phyloP scores from a whole-genome alignment of 2,329 filamentous ascomycete species.

The Penicillium sp. region DNA sequence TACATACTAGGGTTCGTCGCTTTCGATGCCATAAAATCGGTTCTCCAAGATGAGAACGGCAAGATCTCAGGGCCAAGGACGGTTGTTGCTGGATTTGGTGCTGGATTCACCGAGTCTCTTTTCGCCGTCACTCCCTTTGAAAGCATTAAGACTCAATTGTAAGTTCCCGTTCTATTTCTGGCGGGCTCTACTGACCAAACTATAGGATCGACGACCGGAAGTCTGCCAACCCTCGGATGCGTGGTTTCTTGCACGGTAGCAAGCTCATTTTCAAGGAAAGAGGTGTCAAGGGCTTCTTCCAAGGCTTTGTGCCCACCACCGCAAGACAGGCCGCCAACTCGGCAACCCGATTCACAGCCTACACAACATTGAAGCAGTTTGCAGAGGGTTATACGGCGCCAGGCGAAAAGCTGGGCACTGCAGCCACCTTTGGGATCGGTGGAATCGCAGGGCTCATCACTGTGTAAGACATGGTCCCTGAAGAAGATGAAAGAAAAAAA shows the following conservation, averaged over 20 bases:
- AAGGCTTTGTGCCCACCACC: constrained; percentile 93
- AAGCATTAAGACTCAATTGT: constrained; percentile 96
- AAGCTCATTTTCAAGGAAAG: constrained; percentile 84
- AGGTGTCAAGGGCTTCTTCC: constrained; percentile 89
- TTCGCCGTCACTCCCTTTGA: constrained; percentile 95
- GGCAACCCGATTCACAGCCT: constrained; percentile 85
- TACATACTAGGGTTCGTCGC: constrained; percentile 73
- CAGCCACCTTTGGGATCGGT: constrained; percentile 88
- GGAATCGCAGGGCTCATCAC: constrained; percentile 87
- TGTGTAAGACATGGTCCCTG: constrained; percentile 54
- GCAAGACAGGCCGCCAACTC: constrained; percentile 93
- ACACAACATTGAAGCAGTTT: constrained; percentile 85
- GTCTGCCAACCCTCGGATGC: constrained; percentile 76
- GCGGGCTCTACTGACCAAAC: not conserved
- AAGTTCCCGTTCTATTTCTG: constrained; percentile 14
- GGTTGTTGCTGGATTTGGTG: constrained; percentile 89
- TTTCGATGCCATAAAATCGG: constrained; percentile 87
- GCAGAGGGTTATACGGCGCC: constrained; percentile 90
- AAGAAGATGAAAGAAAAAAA: not conserved
- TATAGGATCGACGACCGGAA: constrained; percentile 93
- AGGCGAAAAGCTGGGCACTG: constrained; percentile 86
- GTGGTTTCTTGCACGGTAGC: constrained; percentile 87
- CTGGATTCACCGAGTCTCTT: constrained; percentile 89
- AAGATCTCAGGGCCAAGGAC: constrained; percentile 88
- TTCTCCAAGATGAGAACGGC: constrained; percentile 79